Evolutionary conservation across 2,329 filamentous ascomycete species (phyloP), one percentile per base, ranked within the genome.

Genomic region (Scortechinia acanthostroma): DNA sequence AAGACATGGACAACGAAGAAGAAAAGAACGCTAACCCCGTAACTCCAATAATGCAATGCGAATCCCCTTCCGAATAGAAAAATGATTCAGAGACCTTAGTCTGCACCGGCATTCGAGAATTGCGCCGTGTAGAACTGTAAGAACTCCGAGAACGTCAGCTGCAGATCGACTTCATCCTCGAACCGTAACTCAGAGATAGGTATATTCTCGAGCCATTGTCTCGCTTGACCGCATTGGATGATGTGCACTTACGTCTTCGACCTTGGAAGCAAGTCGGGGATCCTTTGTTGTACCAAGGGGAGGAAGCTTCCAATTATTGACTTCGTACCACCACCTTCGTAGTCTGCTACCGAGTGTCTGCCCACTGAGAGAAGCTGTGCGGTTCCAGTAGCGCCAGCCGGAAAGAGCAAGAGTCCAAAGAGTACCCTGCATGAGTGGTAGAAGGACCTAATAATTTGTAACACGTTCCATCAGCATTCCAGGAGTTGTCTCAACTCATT

Each of bases 341-440:
- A 93, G 68, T 52, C 77, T 79, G 4, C 87, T 88, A 19, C 93
- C 93, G 15, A 87, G 68, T 21, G 80, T 83, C 53, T 79, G 80
- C 5, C 93, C 93, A 50, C 80, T 82, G 52, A 95, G 74, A 57
- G 83, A 81, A 14, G 88, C 83, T 47, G 76, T 85, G 48, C 77
- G 76, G 63, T 97, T 96, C 87, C 87, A 95, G 60, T 86, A 77
- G 57, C 89, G 82, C 91, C 91, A 97, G 46, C 91, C 93, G 52
- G 80, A 80, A 45, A 95, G 75, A 14, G 84, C 75, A 30, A 97
- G 73, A 48, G 91, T 93, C 76, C 91, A 96, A n/a, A 93, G 62
- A 42, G 91, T 73, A 42, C 93, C 93, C 66, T 97, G 93, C 3
- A 86, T 71, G 44, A 98, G 71, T 37, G 91, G 91, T 68, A 97